phyloP scores from a whole-genome alignment of 345 rosid genomes.

The Citrus cavaleriei region DNA sequence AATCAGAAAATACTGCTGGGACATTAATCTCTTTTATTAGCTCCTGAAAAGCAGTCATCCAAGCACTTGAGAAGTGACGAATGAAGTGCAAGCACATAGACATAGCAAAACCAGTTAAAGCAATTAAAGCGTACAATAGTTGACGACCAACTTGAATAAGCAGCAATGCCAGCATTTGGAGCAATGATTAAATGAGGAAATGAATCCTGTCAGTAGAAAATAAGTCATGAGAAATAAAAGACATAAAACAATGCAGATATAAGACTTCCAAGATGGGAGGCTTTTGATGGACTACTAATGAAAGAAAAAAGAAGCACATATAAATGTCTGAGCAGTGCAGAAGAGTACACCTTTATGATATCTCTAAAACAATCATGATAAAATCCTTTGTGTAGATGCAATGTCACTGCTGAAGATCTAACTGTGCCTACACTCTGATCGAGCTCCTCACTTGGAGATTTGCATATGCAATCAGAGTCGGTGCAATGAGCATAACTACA shows the following conservation, averaged over 20 bases:
- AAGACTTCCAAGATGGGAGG: neutral
- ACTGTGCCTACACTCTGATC: neutral
- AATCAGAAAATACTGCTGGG: constrained; percentile 81
- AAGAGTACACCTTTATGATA: constrained; percentile 41
- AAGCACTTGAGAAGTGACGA: constrained; percentile 1
- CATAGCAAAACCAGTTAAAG: neutral
- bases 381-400: constrained; percentile 65
- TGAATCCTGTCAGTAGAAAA: constrained; percentile 44
- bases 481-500: constrained; percentile 45
- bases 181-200: constrained; percentile 70
- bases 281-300: neutral
- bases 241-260: neutral
- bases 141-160: constrained; percentile 79
- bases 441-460: constrained; percentile 28
- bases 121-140: constrained; percentile 53
- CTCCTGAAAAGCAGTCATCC: constrained; percentile 40
- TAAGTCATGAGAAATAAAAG: constrained; percentile 7
- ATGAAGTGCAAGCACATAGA: neutral
- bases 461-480: constrained; percentile 60
- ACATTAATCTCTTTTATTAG: constrained; percentile 62
- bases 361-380: constrained; percentile 71
- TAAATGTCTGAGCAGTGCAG: neutral
- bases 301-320: neutral
- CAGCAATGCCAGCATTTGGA: constrained; percentile 87
- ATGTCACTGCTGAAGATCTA: constrained; percentile 37